Evolutionary conservation across 495 filamentous ascomycete species (phyloP), one percentile per base, ranked within the genome.

Genomic region (Podospora conica): DNA sequence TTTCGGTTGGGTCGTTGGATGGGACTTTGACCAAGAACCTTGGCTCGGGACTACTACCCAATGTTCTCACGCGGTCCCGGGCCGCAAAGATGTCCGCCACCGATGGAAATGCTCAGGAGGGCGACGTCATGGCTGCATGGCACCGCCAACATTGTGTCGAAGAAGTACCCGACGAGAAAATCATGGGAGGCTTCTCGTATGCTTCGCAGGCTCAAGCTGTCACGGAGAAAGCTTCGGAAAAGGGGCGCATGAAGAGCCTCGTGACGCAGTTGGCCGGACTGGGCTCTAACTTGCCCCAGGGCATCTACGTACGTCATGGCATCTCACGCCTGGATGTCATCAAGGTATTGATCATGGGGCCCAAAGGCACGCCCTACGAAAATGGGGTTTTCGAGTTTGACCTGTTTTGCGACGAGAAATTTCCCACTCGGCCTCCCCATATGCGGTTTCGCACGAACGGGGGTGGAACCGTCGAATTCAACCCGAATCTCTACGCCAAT

Each of bases 321-420:
- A 75, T 79, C 20, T 79, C 76, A 4, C 77, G 86, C 0, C 77
- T 81, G 2, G 86, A 88, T 70, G 69, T 85, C 18, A 80, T 88
- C 73, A 87, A 86, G 69, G 70, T 81, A 23, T 63, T 89, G 66
- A 87, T 89, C 25, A 71, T 84, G 9, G 87, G 86, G 0, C 84
- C 85, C 3, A 69, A 67, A 12, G 79, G 73, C 10, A 87, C 87
- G 10, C 87, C 87, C 15, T 88, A 89, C 78, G 83, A 86, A 67
- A 73, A 83, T 53, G 87, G 85, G 1, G 67, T 87, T 12, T 88
- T 87, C 71, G 86, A 86, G 72, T 88, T 89, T 63, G 85, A 88
- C 68, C 64, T 89, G 60, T 79, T 78, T 58, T 83, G 81, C 60
- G 68, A 66, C 12, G 9, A 55, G 0, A 65, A 81, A 18, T 89